Evolutionary conservation across 2,329 filamentous ascomycete genomes (phyloP).

Genomic region (Ceratocystis cacaofunesta): DNA sequence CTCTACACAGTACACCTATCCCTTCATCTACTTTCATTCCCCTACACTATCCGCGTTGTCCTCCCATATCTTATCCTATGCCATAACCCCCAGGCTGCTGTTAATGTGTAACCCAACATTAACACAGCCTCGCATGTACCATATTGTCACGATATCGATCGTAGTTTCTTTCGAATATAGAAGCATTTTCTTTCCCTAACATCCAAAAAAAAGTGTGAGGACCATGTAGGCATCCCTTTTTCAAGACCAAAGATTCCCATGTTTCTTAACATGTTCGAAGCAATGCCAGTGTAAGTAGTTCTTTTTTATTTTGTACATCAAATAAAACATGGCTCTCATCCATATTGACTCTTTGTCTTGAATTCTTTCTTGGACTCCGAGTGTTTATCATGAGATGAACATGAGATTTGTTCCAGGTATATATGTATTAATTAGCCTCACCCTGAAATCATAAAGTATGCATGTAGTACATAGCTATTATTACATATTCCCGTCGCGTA

Average conservation of each 20-base stretch:
- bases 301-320: neutral
- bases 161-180: slow-evolving; percentile 4
- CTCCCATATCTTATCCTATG: neutral
- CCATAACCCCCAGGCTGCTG: neutral
- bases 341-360: neutral
- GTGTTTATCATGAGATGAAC: neutral
- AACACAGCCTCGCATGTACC: slow-evolving; percentile 12
- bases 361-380: neutral
- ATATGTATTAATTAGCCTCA: neutral
- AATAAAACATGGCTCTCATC: neutral
- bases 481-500: neutral
- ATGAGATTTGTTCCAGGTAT: neutral
- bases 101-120: neutral
- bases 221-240: neutral
- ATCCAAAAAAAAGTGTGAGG: neutral
- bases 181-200: neutral
- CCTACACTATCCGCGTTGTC: too few species aligned
- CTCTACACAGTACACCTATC: too few species aligned
- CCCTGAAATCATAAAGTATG: neutral
- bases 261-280: neutral
- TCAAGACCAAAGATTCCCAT: neutral
- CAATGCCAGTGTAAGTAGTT: neutral
- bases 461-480: neutral
- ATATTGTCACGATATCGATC: slow-evolving; percentile 16
- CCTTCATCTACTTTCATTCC: too few species aligned